These are phyloP conservation scores for Eleusine indica DNA, from an alignment of 176 grass and related monocot species.

Conservation along the genomic window DNA sequence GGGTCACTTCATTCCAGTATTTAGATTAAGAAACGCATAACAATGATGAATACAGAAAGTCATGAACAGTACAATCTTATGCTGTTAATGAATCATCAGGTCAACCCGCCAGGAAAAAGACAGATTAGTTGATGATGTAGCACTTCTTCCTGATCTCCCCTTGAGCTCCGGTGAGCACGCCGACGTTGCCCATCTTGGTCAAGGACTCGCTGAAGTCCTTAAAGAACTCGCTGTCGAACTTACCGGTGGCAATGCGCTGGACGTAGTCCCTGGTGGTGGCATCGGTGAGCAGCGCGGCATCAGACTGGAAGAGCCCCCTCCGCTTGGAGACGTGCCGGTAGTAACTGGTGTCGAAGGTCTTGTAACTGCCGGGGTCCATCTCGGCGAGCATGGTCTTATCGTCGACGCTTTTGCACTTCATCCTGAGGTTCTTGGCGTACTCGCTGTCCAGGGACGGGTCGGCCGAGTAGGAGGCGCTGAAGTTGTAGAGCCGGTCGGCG, in stretches of 20 bases:
- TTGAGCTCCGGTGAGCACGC: conserved; percentile 52
- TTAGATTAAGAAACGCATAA: no score
- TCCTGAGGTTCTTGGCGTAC: conserved; percentile 57
- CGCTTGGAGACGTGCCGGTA: conserved; percentile 56
- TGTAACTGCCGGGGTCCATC: conserved; percentile 86
- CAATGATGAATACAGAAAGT: no score
- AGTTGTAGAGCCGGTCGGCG: conserved; percentile 63
- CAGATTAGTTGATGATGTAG: conserved; percentile 34
- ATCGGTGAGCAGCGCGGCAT: conserved; percentile 57
- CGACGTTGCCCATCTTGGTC: conserved; percentile 69
- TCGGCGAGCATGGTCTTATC: conserved; percentile 53
- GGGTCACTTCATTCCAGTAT: no score
- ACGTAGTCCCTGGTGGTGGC: conserved; percentile 59
- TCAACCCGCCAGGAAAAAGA: no score
- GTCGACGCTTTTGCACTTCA: conserved; percentile 40
- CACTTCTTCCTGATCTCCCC: conserved; percentile 84
- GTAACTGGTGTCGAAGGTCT: conserved; percentile 73
- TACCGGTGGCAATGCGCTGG: conserved; percentile 46
- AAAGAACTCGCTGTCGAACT: conserved; percentile 51
- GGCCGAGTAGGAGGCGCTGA: conserved; percentile 32
- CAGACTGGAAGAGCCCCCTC: conserved; percentile 67
- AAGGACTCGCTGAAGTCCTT: conserved; percentile 63
- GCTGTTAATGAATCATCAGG: no score
- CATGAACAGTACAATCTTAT: no score
- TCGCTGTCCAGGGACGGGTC: conserved; percentile 61